Evolutionary conservation across 164 flowering plant species (phyloP), one percentile per base, ranked within the genome.

Genomic region (Echeveria elegans): DNA sequence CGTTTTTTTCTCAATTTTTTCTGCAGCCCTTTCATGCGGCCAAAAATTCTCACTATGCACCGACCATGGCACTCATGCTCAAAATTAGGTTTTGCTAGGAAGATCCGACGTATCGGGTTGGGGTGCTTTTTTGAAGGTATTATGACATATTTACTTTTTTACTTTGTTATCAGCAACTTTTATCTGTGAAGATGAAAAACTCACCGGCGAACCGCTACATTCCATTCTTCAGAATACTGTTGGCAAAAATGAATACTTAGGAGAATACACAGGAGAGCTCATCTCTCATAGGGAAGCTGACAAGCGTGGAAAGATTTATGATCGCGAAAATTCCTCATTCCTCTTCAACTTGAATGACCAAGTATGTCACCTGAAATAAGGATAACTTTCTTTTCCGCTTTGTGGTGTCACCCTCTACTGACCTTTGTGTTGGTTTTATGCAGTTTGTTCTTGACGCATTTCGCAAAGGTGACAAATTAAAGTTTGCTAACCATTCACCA

Each of bases 61-160:
- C n/a, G n/a, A n/a, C 28, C 45, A 29, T 40, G n/a, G n/a, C 21
- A 23, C n/a, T 60, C 58, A 23, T 31, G 31, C 65, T 21, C 48
- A 9, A 74, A n/a, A 43, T 37, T 83, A 95, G 98, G 97, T 95
- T 26, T 75, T 95, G 67, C 90, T 95, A 67, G 99, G 99, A 69
- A 82, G 90, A 73, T 95, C 99, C 65, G 96, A 95, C 77, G 90
- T 95, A 36, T 88, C 96, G 66, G 99, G 99, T 45, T 95, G 99
- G 99, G 99, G 99, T 71, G 99, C 99, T 48, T 95, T 95, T 79
- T 72, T 95, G 65, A 95, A 95, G 97, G 99, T 95, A 81, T 11
- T 37, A 2, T 18, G 52, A 26, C 28, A 10, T 4, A 18, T 66
- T 18, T 18, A 28, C 37, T 9, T 19, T 63, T 18, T 67, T 63